A percentile compares a stretch with the other conserved stretches of the same genome.
Conservation (phyloP, 306 rosid genomes). For the Rosa multiflora region DNA sequence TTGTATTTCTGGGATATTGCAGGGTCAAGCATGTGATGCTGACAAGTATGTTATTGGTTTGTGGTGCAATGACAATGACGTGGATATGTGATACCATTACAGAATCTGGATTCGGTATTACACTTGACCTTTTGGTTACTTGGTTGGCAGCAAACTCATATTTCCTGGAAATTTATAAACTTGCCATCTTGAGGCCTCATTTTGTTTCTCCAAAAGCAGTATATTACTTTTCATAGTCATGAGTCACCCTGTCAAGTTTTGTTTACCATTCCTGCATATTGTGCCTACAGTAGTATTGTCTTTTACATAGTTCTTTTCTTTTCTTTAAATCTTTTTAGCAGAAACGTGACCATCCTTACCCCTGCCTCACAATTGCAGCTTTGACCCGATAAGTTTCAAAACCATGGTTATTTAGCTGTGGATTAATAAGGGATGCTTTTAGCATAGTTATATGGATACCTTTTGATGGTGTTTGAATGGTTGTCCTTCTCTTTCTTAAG, state of each 20-base stretch:
- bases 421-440: neutral
- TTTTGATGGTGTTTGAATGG: neutral
- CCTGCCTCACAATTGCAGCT: neutral
- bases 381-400: neutral
- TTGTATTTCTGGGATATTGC: too few species aligned
- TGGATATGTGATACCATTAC: conserved; percentile 97
- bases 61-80: conserved; percentile 70
- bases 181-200: neutral
- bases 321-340: too few species aligned
- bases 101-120: conserved; percentile 93
- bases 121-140: conserved; percentile 25
- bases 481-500: too few species aligned
- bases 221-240: neutral
- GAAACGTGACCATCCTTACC: neutral
- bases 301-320: neutral
- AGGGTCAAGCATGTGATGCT: too few species aligned
- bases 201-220: neutral
- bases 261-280: neutral
- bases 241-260: neutral
- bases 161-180: neutral
- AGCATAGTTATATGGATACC: neutral
- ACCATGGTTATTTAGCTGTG: neutral
- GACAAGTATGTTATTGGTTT: too few species aligned
- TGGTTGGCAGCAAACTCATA: conserved; percentile 12
- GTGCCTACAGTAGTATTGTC: neutral